Evolutionary conservation across 2,329 filamentous ascomycete species (phyloP), one percentile per base, ranked within the genome.

Genomic region (Helotiales sp.): DNA sequence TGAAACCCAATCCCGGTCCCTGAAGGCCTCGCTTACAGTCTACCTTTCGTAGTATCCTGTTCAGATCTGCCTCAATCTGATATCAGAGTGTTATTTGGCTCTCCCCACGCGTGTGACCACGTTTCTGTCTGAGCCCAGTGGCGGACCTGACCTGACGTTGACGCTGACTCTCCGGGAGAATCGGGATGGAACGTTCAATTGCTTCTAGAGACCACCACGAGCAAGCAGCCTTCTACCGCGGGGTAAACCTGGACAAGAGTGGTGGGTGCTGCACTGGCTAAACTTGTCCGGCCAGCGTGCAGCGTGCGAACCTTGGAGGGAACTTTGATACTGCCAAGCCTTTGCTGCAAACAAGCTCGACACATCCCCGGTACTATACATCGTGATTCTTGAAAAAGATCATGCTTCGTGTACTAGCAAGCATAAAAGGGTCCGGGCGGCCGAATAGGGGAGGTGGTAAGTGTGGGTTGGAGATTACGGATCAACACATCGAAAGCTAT

Each of bases 321-420:
- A 51, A 54, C 7, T 47, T 54, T 36, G 40, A 34, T 29, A 47
- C 38, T 19, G 27, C 29, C 22, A 17, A 29, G 40, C 40, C 29
- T 13, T n/a, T 54, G 52, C 38, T 54, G 52, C 52, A 54, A 47
- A 46, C 38, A 33, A 31, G 48, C 48, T 51, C 42, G 19, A 42
- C 33, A 33, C 33, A 49, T 4, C 40, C 40, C 40, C 22, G 24
- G 40, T 9, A 12, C 40, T n/a, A n/a, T n/a, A n/a, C n/a, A n/a
- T n/a, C n/a, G n/a, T n/a, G n/a, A n/a, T 25, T 44, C 40, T 15
- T 44, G 40, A 27, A 19, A 44, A 24, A 25, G 40, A 44, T 44
- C 27, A 44, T 44, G 40, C 40, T n/a, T n/a, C n/a, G n/a, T n/a
- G 40, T 44, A 5, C 27, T 12, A 25, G 40, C 40, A 44, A 24